phyloP scores from a whole-genome alignment of 805 yeast genomes.

The Candida ortonii region DNA sequence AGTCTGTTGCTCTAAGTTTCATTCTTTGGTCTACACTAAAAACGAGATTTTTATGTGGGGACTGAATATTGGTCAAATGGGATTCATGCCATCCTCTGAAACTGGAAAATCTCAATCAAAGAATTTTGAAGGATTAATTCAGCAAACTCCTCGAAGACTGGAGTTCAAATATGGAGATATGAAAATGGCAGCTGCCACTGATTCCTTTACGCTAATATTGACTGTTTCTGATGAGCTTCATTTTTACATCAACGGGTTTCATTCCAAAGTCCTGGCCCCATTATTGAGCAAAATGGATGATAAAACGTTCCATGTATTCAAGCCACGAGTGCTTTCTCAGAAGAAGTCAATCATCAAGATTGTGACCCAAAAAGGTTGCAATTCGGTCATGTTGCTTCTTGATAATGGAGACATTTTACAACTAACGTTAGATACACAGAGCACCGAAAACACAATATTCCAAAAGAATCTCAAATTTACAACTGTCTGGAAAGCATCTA shows the following conservation, averaged over 20 bases:
- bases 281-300: slow-evolving; percentile 33
- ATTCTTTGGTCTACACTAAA: slow-evolving; percentile 58
- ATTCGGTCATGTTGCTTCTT: slow-evolving; percentile 47
- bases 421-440: slow-evolving; percentile 29
- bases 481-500: slow-evolving; percentile 62
- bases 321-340: slow-evolving; percentile 49
- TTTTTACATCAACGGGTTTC: slow-evolving; percentile 55
- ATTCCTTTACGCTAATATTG: slow-evolving; percentile 65
- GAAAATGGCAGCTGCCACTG: slow-evolving; percentile 59
- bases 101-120: slow-evolving; percentile 13
- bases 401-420: slow-evolving; percentile 59
- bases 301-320: slow-evolving; percentile 50
- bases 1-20: slow-evolving; percentile 63
- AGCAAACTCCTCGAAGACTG: slow-evolving; percentile 24
- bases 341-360: slow-evolving; percentile 34
- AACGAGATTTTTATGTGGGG: slow-evolving; percentile 68
- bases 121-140: slow-evolving; percentile 10
- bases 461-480: slow-evolving; percentile 44
- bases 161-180: slow-evolving; percentile 48
- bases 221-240: slow-evolving; percentile 58
- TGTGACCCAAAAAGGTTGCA: slow-evolving; percentile 37
- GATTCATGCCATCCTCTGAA: slow-evolving; percentile 36
- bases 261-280: slow-evolving; percentile 44
- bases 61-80: slow-evolving; percentile 78
- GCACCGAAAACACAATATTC: slow-evolving; percentile 34